Percentiles rank a stretch among this genome's conserved stretches.
Evolutionary conservation across 805 yeast genomes (phyloP).

Genomic region (Yarrowia sp.): DNA sequence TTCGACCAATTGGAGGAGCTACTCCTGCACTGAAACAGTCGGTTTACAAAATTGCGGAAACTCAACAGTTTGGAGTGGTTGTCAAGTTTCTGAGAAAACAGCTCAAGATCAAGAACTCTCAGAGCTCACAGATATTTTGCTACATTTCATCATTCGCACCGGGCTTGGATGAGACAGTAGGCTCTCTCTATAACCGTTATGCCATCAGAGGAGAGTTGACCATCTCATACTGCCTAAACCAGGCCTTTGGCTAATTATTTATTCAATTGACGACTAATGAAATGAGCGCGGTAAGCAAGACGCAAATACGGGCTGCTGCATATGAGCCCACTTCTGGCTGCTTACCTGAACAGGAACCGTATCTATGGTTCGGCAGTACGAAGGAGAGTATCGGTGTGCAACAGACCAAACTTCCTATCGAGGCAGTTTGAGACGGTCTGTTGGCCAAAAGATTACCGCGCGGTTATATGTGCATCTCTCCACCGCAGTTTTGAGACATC

Average conservation of each 20-base stretch:
- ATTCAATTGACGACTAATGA: constrained; percentile 21
- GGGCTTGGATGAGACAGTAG: constrained; percentile 51
- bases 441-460: too few relatives aligned
- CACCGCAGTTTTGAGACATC: neutral
- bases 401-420: too few relatives aligned
- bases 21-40: constrained; percentile 58
- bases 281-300: neutral
- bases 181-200: constrained; percentile 45
- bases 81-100: constrained; percentile 55
- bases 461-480: too few relatives aligned
- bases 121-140: constrained; percentile 50
- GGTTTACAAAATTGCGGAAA: constrained; percentile 55
- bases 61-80: constrained; percentile 57
- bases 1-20: constrained; percentile 61
- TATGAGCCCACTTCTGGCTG: neutral
- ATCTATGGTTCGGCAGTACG: neutral
- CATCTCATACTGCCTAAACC: constrained; percentile 49
- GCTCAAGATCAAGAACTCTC: constrained; percentile 46
- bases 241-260: constrained; percentile 49
- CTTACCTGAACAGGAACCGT: neutral
- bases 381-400: neutral
- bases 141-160: constrained; percentile 54
- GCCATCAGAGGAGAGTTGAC: constrained; percentile 48
- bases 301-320: neutral
- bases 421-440: too few relatives aligned